Base-by-base conservation (phyloP, 2,329 filamentous ascomycete species). In the Rhynchosporium secalis region DNA sequence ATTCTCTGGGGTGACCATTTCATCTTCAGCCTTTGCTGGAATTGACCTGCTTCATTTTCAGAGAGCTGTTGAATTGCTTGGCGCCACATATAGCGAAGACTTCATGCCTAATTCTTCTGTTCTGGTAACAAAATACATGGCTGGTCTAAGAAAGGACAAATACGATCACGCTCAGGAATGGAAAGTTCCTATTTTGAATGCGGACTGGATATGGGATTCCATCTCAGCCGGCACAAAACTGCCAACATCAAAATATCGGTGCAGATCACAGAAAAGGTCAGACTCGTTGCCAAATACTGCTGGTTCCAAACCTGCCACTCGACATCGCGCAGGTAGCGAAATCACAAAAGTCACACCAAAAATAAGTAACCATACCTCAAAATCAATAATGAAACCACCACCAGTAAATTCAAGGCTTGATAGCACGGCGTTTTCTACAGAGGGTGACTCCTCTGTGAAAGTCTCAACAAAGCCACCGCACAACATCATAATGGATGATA, bases 11-110 rank as follows among this genome's bases (percentile, higher is more conserved):
- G 77, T 97, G 65, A 83, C 81, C 10, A 83, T 98, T 60, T 92
- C 89, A 74, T 92, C 90, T 1, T 91, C 92, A 2, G 90, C 89
- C 5, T 96, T 98, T 73, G 83, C 83, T 9, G 90, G 91, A 7
- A 88, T 96, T 60, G 92, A 97, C 70, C 81, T 96, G 9, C 82
- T 94, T 67, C 95, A 98, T 75, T 81, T 96, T 38, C 88, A 89
- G 28, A 92, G 91, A 75, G 81, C 89, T 2, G 82, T 96, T 31
- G 81, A 81, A 43, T 83, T 96, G 64, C 82, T 96, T 64, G 92
- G 95, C 7, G 95, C 89, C 10, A 85, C 77, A 12, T 97, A 96
- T 74, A 86, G 91, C 45, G 91, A 96, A 74, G 83, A 86, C 58
- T 83, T 98, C 48, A 88, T 86, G 3, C 78, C 84, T 0, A 83